Evolutionary conservation across 2,329 filamentous ascomycete genomes (phyloP).

Genomic region (Phaeomoniella chlamydospora): DNA sequence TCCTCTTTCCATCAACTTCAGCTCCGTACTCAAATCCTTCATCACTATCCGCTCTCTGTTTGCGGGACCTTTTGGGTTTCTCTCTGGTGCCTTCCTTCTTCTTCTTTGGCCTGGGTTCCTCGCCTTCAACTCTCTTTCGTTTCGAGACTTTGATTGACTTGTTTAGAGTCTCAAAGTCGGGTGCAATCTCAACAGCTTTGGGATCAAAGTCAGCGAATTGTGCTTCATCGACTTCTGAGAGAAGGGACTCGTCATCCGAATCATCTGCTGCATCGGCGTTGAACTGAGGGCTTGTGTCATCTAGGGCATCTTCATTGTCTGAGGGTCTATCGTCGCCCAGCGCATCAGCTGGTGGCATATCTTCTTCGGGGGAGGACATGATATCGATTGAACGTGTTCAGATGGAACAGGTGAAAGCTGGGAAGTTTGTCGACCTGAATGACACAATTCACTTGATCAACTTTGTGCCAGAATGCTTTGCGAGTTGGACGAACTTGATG

Average conservation of each 20-base stretch:
- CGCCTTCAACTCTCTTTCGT: constrained; percentile 46
- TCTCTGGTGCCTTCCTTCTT: constrained; percentile 40
- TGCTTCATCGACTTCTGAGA: constrained; percentile 51
- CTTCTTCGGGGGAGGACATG: neutral
- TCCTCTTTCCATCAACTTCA: constrained; percentile 38
- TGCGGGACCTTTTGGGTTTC: constrained; percentile 47
- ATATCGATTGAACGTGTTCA: no score
- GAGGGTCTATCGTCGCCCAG: constrained; percentile 27
- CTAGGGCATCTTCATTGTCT: constrained; percentile 11
- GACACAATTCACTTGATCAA: no score
- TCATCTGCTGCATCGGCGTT: constrained; percentile 21
- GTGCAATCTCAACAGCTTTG: constrained; percentile 42
- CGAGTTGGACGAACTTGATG: no score
- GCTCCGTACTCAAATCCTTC: constrained; percentile 36
- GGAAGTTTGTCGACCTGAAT: no score
- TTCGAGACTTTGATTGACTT: constrained; percentile 48
- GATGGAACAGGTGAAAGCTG: no score
- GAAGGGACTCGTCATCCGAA: constrained; percentile 45
- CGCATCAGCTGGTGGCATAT: constrained; percentile 11
- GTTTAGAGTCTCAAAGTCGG: constrained; percentile 45
- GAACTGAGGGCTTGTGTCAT: constrained; percentile 7
- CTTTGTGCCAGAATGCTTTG: no score
- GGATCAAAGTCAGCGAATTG: constrained; percentile 53
- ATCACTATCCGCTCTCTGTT: constrained; percentile 50
- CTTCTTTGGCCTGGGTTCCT: constrained; percentile 56